Percentiles rank a stretch among this genome's conserved stretches.
Evolutionary conservation across 805 yeast genomes (phyloP).

Genomic region (Ogataea sp.): DNA sequence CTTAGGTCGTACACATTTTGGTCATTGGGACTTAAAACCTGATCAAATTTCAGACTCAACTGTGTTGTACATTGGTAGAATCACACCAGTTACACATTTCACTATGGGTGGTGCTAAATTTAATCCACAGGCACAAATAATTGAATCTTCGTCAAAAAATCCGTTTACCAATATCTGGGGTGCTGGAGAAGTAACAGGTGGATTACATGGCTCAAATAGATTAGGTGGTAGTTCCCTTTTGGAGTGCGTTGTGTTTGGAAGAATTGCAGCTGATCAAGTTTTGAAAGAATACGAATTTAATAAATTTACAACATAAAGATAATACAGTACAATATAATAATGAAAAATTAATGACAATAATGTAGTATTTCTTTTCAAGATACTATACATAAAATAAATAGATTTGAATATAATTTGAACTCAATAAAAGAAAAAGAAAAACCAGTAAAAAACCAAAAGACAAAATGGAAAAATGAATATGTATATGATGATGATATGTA

Average conservation of each 20-base stretch:
- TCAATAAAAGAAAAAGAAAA: too few species aligned
- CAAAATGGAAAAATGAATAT: background rate
- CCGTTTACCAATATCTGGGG: conserved; percentile 48
- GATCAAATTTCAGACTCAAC: conserved; percentile 5
- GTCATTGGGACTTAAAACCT: conserved; percentile 10
- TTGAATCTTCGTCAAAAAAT: conserved; percentile 18
- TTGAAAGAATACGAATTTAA: background rate
- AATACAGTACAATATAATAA: background rate
- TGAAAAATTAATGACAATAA: background rate
- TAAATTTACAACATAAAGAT: background rate
- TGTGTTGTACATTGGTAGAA: conserved; percentile 39
- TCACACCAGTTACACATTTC: conserved; percentile 53
- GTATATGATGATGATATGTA: too few species aligned
- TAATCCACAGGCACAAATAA: conserved; percentile 33
- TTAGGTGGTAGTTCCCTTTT: conserved; percentile 53
- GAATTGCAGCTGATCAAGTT: conserved; percentile 33
- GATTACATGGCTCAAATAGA: conserved; percentile 62
- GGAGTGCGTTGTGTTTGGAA: conserved; percentile 60
- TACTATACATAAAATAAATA: too few species aligned
- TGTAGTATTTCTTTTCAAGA: background rate
- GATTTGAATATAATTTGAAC: too few species aligned
- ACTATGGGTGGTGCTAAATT: conserved; percentile 64
- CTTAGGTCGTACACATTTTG: conserved; percentile 10
- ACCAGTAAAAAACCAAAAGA: too few species aligned
- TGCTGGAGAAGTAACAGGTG: conserved; percentile 63